A percentile compares a stretch with the other conserved stretches of the same genome.
Evolutionary conservation across 768 basidiomycete genomes (phyloP).

Genomic region (Leccinum aurantiacum): DNA sequence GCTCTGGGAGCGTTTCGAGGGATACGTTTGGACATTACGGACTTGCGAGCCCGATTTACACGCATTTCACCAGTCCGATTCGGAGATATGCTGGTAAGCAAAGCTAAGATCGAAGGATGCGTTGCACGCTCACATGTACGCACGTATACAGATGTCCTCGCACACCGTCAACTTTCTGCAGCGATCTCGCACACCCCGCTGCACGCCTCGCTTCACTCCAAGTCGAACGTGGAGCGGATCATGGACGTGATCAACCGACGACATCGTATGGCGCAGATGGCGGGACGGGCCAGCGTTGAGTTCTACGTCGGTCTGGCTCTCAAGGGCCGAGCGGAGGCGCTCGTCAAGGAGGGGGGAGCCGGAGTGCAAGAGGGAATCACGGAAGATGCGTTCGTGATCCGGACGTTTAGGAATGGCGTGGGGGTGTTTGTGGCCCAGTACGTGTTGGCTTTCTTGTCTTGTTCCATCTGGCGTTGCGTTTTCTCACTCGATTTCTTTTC

Average conservation of each 20-base stretch:
- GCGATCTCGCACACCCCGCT: constrained; percentile 83
- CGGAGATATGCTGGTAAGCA: constrained; percentile 83
- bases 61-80: constrained; percentile 98
- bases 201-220: constrained; percentile 86
- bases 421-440: constrained; percentile 96
- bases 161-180: constrained; percentile 89
- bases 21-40: constrained; percentile 98
- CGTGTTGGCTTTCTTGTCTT: constrained; percentile 31
- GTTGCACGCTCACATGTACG: not conserved
- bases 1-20: constrained; percentile 87
- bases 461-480: not conserved
- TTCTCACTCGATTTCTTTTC: not conserved
- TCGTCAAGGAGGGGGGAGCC: constrained; percentile 28
- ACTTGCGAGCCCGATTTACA: constrained; percentile 95
- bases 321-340: constrained; percentile 56
- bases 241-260: constrained; percentile 86
- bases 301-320: constrained; percentile 95
- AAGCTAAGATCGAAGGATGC: not conserved
- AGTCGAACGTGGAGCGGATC: constrained; percentile 81
- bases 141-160: constrained; percentile 73
- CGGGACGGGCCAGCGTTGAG: constrained; percentile 92
- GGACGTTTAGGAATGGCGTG: constrained; percentile 91
- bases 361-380: constrained; percentile 40
- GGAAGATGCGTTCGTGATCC: constrained; percentile 91
- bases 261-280: constrained; percentile 98